Conservation (phyloP, 108 stramenopile genomes). For the Fistulifera solaris region DNA sequence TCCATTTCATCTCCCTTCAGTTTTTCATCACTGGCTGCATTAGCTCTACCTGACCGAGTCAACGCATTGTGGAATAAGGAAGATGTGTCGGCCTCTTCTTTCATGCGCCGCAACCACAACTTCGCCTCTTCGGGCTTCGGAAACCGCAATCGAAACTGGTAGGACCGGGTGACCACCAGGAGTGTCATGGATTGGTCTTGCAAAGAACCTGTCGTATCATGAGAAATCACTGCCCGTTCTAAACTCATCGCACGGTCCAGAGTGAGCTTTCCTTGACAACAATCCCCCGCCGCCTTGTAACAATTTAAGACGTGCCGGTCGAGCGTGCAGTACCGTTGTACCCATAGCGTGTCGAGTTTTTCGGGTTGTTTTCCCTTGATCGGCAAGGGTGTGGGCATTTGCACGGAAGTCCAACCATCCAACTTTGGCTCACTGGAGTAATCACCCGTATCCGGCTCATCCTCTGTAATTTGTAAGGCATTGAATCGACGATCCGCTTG, state of each 20-base stretch:
- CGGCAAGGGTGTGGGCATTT: not conserved
- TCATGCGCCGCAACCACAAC: slow-evolving; percentile 57
- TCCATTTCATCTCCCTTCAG: slow-evolving; percentile 30
- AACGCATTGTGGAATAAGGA: slow-evolving; percentile 39
- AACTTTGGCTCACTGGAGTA: not conserved
- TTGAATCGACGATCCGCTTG: slow-evolving; percentile 89
- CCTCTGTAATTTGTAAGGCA: slow-evolving; percentile 70
- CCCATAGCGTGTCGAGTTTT: slow-evolving; percentile 11
- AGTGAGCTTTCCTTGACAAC: not conserved
- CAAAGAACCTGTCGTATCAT: slow-evolving; percentile 16
- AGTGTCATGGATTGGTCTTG: slow-evolving; percentile 48
- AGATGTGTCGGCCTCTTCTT: slow-evolving; percentile 57
- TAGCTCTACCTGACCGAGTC: not conserved
- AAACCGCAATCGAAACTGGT: slow-evolving; percentile 67
- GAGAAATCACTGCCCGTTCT: slow-evolving; percentile 60
- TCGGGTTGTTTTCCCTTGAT: not conserved
- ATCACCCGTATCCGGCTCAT: slow-evolving; percentile 7
- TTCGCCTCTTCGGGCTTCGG: slow-evolving; percentile 45
- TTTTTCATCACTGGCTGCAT: slow-evolving; percentile 28
- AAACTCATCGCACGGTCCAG: slow-evolving; percentile 77
- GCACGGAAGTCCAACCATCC: not conserved
- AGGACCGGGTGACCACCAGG: slow-evolving; percentile 61
- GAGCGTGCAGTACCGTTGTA: slow-evolving; percentile 79
- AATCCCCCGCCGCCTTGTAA: slow-evolving; percentile 41
- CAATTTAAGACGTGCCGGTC: slow-evolving; percentile 92